A percentile compares a stretch with the other conserved stretches of the same genome.
phyloP scores from a whole-genome alignment of 805 yeast species.

The Myxozyma vanderwaltii region DNA sequence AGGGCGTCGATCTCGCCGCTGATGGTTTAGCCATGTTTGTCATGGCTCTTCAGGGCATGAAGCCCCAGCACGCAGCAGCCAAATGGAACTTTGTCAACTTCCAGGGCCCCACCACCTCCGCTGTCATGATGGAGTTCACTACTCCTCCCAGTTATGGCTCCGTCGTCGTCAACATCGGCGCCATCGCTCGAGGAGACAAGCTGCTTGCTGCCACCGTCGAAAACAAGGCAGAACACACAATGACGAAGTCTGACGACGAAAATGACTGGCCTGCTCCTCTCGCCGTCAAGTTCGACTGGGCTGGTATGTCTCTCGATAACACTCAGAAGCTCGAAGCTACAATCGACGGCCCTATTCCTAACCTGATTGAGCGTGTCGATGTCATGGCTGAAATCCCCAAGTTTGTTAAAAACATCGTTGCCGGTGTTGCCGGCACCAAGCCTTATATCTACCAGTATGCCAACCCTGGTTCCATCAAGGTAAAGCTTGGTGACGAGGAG shows the following conservation, averaged over 20 bases:
- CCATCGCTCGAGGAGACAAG: constrained; percentile 64
- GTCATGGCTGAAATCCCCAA: constrained; percentile 97
- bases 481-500: constrained; percentile 47
- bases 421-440: constrained; percentile 92
- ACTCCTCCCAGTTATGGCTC: constrained; percentile 89
- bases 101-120: constrained; percentile 73
- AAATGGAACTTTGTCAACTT: constrained; percentile 92
- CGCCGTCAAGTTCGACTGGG: constrained; percentile 59
- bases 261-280: constrained; percentile 93
- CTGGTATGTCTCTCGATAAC: constrained; percentile 55
- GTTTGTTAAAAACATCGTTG: constrained; percentile 88
- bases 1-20: constrained; percentile 44
- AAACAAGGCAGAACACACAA: constrained; percentile 63
- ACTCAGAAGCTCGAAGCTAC: constrained; percentile 41
- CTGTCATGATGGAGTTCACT: constrained; percentile 90
- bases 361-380: constrained; percentile 85
- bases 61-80: constrained; percentile 98
- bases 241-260: constrained; percentile 59
- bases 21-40: constrained; percentile 71
- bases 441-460: constrained; percentile 96
- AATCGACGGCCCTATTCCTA: constrained; percentile 57
- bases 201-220: constrained; percentile 66
- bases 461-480: constrained; percentile 58
- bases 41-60: constrained; percentile 98
- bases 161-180: constrained; percentile 78